Evolutionary conservation across 1,284 basidiomycete species (phyloP).

Genomic region (Macrocystidia cucumis): DNA sequence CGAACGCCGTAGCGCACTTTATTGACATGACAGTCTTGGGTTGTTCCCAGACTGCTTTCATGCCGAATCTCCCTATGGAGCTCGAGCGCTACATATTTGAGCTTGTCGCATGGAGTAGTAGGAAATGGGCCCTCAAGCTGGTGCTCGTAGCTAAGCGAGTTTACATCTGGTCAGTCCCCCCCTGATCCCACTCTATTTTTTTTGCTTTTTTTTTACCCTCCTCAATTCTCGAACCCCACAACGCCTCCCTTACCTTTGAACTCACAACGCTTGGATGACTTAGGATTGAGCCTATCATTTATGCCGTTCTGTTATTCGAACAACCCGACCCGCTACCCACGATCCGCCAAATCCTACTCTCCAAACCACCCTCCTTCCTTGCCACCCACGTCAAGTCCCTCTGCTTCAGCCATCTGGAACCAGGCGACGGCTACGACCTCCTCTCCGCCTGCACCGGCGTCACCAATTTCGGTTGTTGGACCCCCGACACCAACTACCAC

Average conservation of each 20-base stretch:
- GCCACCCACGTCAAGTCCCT: neutral
- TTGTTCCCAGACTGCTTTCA: neutral
- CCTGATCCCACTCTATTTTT: no score
- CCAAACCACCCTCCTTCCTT: neutral
- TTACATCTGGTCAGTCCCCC: neutral
- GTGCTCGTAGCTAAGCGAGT: neutral
- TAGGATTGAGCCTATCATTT: neutral
- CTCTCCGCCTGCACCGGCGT: neutral
- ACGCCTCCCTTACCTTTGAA: no score
- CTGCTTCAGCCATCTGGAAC: neutral
- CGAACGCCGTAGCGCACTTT: neutral
- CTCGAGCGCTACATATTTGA: neutral
- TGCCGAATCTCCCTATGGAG: constrained; percentile 8
- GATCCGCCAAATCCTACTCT: neutral
- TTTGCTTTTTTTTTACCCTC: no score
- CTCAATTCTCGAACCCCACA: no score
- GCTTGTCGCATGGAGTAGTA: neutral
- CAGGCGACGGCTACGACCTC: neutral
- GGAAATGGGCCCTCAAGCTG: neutral
- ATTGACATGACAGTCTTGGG: neutral
- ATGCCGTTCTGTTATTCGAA: neutral
- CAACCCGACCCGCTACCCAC: neutral
- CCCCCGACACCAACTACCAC: neutral
- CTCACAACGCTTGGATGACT: neutral
- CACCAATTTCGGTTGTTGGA: neutral